Base-by-base conservation (phyloP, 2,329 filamentous ascomycete species). In the Niveomyces coronatus region DNA sequence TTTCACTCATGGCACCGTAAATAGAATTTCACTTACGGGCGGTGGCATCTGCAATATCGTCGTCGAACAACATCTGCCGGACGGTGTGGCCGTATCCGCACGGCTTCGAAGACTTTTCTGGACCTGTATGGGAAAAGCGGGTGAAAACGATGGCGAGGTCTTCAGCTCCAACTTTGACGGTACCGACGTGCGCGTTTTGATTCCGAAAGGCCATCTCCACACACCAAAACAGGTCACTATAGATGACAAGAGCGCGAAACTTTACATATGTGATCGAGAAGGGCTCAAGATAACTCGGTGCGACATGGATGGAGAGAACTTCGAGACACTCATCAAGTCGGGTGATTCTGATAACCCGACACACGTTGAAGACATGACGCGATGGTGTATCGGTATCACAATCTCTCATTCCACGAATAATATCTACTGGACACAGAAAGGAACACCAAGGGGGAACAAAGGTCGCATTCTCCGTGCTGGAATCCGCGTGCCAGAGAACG, bases 361-460 rank as follows among this genome's bases (percentile, higher is more conserved):
- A 18, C 39, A 55, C 14, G 41, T 49, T 9, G 46, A 51, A 10
- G 62, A 68, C 38, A 23, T 44, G 42, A 49, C 45, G 31, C 52
- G 58, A 4, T 75, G 71, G 71, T 74, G 70, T 39, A 73, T 79
- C 8, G 74, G 75, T 2, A 61, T 79, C 27, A 52, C 66, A 0
- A 57, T 79, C 0, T 63, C 64, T 3, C 53, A 54, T 0, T 42
- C 51, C 1, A 53, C 54, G 1, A 61, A 62, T 11, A 61, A 64
- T 29, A 58, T 79, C 31, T 78, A 70, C 58, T 79, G 74, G 74
- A 72, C 68, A 0, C 74, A 78, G 36, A 78, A 79, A 47, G 74
- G 75, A 0, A 54, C 60, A 0, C 62, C 64, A 3, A 78, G 77
- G 50, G 62, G 58, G 1, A 55, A 53, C 2, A 49, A 62, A 28